phyloP scores from a whole-genome alignment of 164 flowering plant genomes.

The Annona cherimola region DNA sequence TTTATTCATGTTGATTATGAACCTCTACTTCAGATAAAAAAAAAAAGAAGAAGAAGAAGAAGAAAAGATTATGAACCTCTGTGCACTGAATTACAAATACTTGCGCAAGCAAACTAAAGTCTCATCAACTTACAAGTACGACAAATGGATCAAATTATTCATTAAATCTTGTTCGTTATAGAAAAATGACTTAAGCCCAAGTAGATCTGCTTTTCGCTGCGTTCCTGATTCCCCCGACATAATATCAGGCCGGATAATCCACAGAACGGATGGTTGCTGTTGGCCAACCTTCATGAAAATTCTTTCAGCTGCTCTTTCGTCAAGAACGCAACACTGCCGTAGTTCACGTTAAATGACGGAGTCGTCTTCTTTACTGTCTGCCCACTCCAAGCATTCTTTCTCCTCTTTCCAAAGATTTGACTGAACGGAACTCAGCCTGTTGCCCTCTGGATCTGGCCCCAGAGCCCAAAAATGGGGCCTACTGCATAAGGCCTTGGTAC shows the following conservation, averaged over 20 bases:
- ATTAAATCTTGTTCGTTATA: too few relatives aligned
- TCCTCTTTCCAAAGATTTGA: slow-evolving; percentile 51
- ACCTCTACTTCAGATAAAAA: too few relatives aligned
- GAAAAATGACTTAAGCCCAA: too few relatives aligned
- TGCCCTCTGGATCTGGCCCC: neutral
- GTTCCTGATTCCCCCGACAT: slow-evolving; percentile 24
- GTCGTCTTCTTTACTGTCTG: slow-evolving; percentile 27
- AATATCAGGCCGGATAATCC: slow-evolving; percentile 47
- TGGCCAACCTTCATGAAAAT: slow-evolving; percentile 52
- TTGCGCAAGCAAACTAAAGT: too few relatives aligned
- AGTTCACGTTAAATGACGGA: slow-evolving; percentile 46
- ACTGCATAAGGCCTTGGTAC: slow-evolving; percentile 4
- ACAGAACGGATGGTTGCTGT: slow-evolving; percentile 35
- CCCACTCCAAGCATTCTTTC: slow-evolving; percentile 32
- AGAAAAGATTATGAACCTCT: too few relatives aligned
- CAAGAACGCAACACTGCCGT: slow-evolving; percentile 40
- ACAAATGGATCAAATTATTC: too few relatives aligned
- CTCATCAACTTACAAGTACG: too few relatives aligned
- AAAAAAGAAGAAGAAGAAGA: too few relatives aligned
- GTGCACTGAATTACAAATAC: too few relatives aligned
- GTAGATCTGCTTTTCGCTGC: too few relatives aligned
- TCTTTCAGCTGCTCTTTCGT: slow-evolving; percentile 32
- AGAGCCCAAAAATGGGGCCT: slow-evolving; percentile 14
- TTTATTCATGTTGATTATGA: too few relatives aligned
- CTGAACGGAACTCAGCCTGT: slow-evolving; percentile 11